Evolutionary conservation across 495 filamentous ascomycete species (phyloP).

Genomic region (Podospora pseudoanserina): DNA sequence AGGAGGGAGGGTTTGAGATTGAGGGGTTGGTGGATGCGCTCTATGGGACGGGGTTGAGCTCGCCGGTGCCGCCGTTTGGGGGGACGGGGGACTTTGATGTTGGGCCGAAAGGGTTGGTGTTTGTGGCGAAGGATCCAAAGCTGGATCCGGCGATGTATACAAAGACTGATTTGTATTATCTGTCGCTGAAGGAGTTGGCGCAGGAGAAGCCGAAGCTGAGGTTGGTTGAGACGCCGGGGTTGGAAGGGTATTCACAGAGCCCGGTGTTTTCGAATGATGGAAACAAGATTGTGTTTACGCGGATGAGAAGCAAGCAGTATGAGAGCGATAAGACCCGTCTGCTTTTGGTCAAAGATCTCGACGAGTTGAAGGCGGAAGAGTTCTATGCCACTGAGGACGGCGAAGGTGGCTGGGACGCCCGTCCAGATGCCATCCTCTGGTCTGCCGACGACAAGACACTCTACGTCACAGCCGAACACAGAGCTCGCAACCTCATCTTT

Average conservation of each 20-base stretch:
- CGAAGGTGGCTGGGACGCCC: constrained; percentile 62
- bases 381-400: constrained; percentile 61
- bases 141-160: constrained; percentile 77
- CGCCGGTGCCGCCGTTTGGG: constrained; percentile 57
- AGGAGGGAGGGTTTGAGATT: constrained; percentile 40
- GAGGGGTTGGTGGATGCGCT: constrained; percentile 56
- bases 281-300: constrained; percentile 69
- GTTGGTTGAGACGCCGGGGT: constrained; percentile 44
- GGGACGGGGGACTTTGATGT: constrained; percentile 56
- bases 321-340: constrained; percentile 85
- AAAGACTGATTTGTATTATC: constrained; percentile 70
- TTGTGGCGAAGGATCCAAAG: constrained; percentile 79
- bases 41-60: constrained; percentile 53
- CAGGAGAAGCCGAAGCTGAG: constrained; percentile 45
- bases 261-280: constrained; percentile 77
- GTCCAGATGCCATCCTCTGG: constrained; percentile 64
- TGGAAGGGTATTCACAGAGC: constrained; percentile 68
- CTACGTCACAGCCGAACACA: constrained; percentile 64
- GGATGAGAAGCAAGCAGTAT: constrained; percentile 77
- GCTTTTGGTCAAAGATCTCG: constrained; percentile 58
- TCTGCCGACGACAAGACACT: constrained; percentile 60
- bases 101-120: constrained; percentile 59
- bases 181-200: constrained; percentile 59
- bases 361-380: constrained; percentile 56
- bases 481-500: constrained; percentile 61